Evolutionary conservation across 2,329 filamentous ascomycete genomes (phyloP).

Genomic region (Trichoderma aggressivum): DNA sequence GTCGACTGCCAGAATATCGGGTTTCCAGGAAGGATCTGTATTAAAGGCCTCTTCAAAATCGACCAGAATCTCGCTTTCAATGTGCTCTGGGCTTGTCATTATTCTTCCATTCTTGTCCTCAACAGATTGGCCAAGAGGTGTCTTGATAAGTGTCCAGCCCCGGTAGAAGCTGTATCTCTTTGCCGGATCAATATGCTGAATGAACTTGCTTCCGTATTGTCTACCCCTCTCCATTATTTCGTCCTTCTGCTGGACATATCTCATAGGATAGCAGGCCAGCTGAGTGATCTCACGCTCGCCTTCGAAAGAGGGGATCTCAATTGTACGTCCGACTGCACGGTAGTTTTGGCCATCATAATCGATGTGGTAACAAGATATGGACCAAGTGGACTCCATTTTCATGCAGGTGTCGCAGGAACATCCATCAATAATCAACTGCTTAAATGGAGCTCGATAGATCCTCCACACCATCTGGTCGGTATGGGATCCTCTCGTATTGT

Average conservation of each 20-base stretch:
- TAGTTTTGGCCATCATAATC: constrained; percentile 17
- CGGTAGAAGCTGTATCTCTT: constrained; percentile 10
- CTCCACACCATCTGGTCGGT: constrained; percentile 13
- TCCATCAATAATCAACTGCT: not conserved
- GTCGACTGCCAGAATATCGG: not conserved
- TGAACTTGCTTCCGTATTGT: not conserved
- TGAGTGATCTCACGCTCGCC: constrained; percentile 13
- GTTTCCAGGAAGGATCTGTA: constrained; percentile 11
- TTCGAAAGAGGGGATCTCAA: constrained; percentile 4
- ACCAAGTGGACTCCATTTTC: not conserved
- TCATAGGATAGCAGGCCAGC: constrained; percentile 12
- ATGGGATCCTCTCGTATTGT: not conserved
- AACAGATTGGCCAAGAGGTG: not conserved
- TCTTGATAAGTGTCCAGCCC: constrained; percentile 14
- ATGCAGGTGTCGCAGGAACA: not conserved
- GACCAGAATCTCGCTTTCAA: constrained; percentile 18
- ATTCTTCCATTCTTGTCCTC: not conserved
- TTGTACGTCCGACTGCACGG: not conserved
- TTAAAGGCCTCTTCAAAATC: constrained; percentile 20
- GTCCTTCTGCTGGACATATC: constrained; percentile 7
- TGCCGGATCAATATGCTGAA: not conserved
- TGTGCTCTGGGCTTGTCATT: constrained; percentile 13
- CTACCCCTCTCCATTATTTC: constrained; percentile 6
- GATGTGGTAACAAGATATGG: constrained; percentile 10
- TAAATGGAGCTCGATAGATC: not conserved